phyloP scores from a whole-genome alignment of 2,329 filamentous ascomycete species.

The Alternaria solani region DNA sequence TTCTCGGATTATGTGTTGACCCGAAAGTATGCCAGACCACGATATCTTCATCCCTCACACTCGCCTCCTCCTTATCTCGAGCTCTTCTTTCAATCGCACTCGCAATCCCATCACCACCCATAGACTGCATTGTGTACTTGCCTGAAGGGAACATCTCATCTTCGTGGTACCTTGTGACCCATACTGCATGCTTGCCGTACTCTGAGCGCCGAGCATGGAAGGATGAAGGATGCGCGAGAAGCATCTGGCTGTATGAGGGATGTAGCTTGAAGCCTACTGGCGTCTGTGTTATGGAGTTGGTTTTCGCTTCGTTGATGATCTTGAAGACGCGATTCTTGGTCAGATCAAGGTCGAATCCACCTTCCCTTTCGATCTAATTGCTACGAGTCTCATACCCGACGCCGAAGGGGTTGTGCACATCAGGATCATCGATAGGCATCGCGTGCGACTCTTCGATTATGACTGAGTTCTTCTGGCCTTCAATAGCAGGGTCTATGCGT shows the following conservation, averaged over 20 bases:
- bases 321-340: conserved; percentile 50
- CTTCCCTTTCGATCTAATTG: conserved; percentile 19
- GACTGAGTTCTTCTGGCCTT: conserved; percentile 49
- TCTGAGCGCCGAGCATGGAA: conserved; percentile 35
- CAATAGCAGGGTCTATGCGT: conserved; percentile 56
- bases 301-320: conserved; percentile 57
- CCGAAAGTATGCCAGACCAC: conserved; percentile 44
- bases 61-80: background rate
- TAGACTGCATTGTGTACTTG: conserved; percentile 37
- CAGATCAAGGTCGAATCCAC: conserved; percentile 28
- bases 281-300: conserved; percentile 60
- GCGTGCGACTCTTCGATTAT: background rate
- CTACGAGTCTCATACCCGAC: conserved; percentile 35
- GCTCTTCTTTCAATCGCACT: conserved; percentile 16
- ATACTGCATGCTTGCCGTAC: conserved; percentile 35
- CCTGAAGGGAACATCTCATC: conserved; percentile 37
- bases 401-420: conserved; percentile 12
- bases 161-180: conserved; percentile 39
- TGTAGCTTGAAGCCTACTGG: conserved; percentile 61
- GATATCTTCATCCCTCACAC: conserved; percentile 33
- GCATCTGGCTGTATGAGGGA: conserved; percentile 42
- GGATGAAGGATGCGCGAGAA: conserved; percentile 33
- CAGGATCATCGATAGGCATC: background rate
- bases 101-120: conserved; percentile 34
- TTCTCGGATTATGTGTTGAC: conserved; percentile 39